Conservation (phyloP, 2,329 filamentous ascomycete species). For the Ophiostoma montium region DNA sequence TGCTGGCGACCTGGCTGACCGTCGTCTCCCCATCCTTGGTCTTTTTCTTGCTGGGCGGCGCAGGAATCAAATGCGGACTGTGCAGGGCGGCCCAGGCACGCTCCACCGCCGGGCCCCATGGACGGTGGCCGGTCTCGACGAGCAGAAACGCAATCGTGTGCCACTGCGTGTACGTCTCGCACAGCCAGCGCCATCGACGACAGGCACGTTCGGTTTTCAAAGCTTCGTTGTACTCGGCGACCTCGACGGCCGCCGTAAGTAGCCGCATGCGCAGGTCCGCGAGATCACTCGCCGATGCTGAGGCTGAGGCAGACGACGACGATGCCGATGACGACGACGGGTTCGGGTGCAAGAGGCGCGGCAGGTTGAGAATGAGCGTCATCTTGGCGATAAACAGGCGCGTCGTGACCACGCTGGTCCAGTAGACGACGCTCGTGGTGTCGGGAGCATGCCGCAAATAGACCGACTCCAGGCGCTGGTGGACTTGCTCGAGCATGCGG, state of each 20-base stretch:
- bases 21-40: background rate
- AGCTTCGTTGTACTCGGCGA: slow-evolving; percentile 40
- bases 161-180: slow-evolving; percentile 45
- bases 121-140: slow-evolving; percentile 32
- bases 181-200: slow-evolving; percentile 42
- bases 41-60: slow-evolving; percentile 1
- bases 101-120: slow-evolving; percentile 31
- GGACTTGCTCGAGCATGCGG: slow-evolving; percentile 30
- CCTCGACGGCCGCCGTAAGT: slow-evolving; percentile 35
- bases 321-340: background rate
- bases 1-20: background rate
- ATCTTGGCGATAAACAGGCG: slow-evolving; percentile 65
- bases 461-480: slow-evolving; percentile 25
- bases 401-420: slow-evolving; percentile 27
- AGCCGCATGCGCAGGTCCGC: slow-evolving; percentile 28
- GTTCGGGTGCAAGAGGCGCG: slow-evolving; percentile 38
- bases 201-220: slow-evolving; percentile 34
- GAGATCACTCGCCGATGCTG: slow-evolving; percentile 8
- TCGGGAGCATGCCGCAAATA: slow-evolving; percentile 28
- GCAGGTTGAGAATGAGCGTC: slow-evolving; percentile 64
- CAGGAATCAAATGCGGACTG: slow-evolving; percentile 28
- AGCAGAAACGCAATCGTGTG: slow-evolving; percentile 42
- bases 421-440: slow-evolving; percentile 20
- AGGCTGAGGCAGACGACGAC: background rate
- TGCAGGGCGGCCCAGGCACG: slow-evolving; percentile 34